Base-by-base conservation (phyloP, 2,329 filamentous ascomycete genomes). In the Hymenoscyphus infarciens region DNA sequence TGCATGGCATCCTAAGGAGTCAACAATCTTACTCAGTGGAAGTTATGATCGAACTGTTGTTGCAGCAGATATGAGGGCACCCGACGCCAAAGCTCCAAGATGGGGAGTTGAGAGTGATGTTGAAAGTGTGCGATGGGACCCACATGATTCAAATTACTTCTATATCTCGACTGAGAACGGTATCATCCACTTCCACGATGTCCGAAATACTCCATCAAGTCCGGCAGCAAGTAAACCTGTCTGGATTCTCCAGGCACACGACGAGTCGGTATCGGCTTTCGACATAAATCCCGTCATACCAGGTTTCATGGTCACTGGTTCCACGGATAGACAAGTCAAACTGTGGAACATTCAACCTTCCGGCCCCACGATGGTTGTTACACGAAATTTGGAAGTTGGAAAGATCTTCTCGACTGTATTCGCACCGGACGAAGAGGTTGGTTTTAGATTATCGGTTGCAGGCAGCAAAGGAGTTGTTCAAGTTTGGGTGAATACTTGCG, bases 31-130 rank as follows among this genome's bases (percentile, higher is more conserved):
- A 27, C 83, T 99, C 64, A 96, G 89, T 72, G 95, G 95, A 65
- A 96, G 91, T 74, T 99, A 98, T 78, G 95, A 99, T 77, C 87
- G 92, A 67, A 98, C 93, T 2, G 84, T 97, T 10, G 91, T 97
- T 8, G 92, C 91, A n/a, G 90, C 92, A 2, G 95, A 99, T 75
- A 97, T 99, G 94, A 87, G 95, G 68, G 91, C 94, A 25, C 92
- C 94, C 15, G 91, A 93, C 61, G 88, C 90, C 55, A 88, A 89
- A 74, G 87, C 83, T 25, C 88, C 92, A 13, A 85, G 91, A 71
- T 98, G 95, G 91, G 91, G 91, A 31, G 94, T 98, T 2, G 94
- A 97, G 78, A 92, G 91, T 75, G 95, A 99, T 73, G 92, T 99
- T 49, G 95, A 99, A 81, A 90, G 86, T 66, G 87, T 98, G 42